Percentiles rank a stretch among this genome's conserved stretches.
phyloP scores from a whole-genome alignment of 176 grass and related monocot genomes.

The bread wheat (Triticum aestivum) region DNA sequence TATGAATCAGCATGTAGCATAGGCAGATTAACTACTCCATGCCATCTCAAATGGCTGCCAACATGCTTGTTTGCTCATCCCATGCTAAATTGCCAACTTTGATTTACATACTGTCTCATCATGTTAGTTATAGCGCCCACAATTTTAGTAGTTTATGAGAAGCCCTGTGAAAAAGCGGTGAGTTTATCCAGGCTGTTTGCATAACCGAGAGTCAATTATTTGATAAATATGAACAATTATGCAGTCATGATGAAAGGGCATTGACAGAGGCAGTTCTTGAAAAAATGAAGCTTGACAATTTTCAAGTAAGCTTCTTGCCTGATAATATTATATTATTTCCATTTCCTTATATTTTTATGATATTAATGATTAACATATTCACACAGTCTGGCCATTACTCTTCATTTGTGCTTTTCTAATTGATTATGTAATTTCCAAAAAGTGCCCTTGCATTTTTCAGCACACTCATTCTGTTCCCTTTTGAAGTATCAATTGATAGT shows the following conservation, averaged over 20 bases:
- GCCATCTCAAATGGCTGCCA: constrained; percentile 3
- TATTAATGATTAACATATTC: neutral
- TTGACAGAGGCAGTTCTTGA: constrained; percentile 72
- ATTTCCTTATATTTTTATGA: constrained; percentile 26
- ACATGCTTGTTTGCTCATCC: neutral
- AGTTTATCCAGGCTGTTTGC: constrained; percentile 1
- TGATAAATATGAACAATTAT: constrained; percentile 4
- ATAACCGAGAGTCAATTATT: neutral
- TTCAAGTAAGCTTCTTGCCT: constrained; percentile 61
- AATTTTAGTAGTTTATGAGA: neutral
- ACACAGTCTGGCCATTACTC: neutral
- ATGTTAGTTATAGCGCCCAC: neutral
- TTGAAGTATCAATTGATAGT: constrained; percentile 18
- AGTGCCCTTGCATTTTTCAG: neutral
- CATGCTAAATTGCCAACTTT: constrained; percentile 10
- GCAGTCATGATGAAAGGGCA: constrained; percentile 80
- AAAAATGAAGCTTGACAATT: constrained; percentile 89
- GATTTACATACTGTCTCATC: neutral
- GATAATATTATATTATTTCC: constrained; percentile 15
- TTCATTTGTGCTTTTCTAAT: neutral
- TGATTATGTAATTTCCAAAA: neutral
- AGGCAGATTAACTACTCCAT: neutral
- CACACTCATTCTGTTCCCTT: constrained; percentile 5
- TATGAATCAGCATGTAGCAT: constrained; percentile 1
- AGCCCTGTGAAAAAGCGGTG: neutral